A percentile compares a stretch with the other conserved stretches of the same genome.
phyloP scores from a whole-genome alignment of 371 early-diverging fungal genomes.

The Lichtheimia hyalospora region DNA sequence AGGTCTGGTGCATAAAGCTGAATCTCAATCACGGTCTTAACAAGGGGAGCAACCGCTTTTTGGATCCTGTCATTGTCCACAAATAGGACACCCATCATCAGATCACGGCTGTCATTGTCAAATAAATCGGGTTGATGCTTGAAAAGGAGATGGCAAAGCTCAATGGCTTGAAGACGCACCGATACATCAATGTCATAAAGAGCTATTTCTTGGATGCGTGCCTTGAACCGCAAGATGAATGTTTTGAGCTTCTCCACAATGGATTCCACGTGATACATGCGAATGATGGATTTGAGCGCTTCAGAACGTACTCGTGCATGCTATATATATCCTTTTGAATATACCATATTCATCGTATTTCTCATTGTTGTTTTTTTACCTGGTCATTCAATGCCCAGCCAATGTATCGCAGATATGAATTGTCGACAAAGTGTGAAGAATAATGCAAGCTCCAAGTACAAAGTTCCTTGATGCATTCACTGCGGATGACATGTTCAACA shows the following conservation, averaged over 20 bases:
- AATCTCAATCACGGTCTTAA: constrained; percentile 46
- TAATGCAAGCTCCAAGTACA: constrained; percentile 75
- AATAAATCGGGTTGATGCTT: constrained; percentile 46
- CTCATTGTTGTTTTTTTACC: constrained; percentile 25
- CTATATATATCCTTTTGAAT: constrained; percentile 16
- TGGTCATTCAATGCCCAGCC: constrained; percentile 90
- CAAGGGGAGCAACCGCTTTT: constrained; percentile 53
- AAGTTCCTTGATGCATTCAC: constrained; percentile 78
- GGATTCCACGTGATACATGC: constrained; percentile 55
- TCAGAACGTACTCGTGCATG: constrained; percentile 63
- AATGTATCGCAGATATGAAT: constrained; percentile 74
- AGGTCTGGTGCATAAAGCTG: constrained; percentile 45
- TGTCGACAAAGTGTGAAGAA: constrained; percentile 72
- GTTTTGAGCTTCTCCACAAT: constrained; percentile 54
- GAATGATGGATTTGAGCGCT: constrained; percentile 52
- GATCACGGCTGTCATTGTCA: constrained; percentile 31
- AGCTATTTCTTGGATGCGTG: constrained; percentile 83
- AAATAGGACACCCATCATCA: constrained; percentile 36
- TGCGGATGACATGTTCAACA: constrained; percentile 81
- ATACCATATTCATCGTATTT: no score
- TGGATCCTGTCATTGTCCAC: constrained; percentile 37
- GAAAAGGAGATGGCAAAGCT: constrained; percentile 38
- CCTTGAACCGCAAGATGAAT: constrained; percentile 75
- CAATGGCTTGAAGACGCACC: constrained; percentile 69
- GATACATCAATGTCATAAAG: constrained; percentile 69